Evolutionary conservation across 2,329 filamentous ascomycete genomes (phyloP).

Genomic region (Aspergillus luchuensis): DNA sequence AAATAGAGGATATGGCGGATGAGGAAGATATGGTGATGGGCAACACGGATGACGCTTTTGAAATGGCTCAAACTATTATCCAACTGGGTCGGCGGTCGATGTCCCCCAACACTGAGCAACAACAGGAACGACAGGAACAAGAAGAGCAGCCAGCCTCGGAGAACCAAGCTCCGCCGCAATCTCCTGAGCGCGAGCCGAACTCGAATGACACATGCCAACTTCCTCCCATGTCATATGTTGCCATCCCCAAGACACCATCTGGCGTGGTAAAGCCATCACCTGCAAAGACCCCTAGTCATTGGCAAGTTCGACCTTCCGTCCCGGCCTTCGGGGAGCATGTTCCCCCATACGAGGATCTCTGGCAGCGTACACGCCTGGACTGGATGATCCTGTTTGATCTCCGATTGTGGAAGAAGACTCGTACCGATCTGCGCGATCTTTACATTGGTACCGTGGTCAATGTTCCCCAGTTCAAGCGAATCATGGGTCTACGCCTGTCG

Average conservation of each 20-base stretch:
- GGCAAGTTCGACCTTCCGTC: slow-evolving; percentile 76
- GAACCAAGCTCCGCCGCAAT: slow-evolving; percentile 11
- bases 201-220: slow-evolving; percentile 20
- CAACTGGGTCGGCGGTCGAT: slow-evolving; percentile 62
- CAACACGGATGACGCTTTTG: slow-evolving; percentile 66
- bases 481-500: slow-evolving; percentile 89
- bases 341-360: slow-evolving; percentile 80
- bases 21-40: slow-evolving; percentile 55
- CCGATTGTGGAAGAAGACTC: slow-evolving; percentile 92
- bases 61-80: slow-evolving; percentile 75
- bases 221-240: slow-evolving; percentile 44
- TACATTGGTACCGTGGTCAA: slow-evolving; percentile 97
- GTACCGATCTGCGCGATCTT: slow-evolving; percentile 85
- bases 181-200: slow-evolving; percentile 17
- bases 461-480: slow-evolving; percentile 92
- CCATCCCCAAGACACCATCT: slow-evolving; percentile 81
- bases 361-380: slow-evolving; percentile 85
- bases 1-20: slow-evolving; percentile 34
- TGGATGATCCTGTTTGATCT: slow-evolving; percentile 94
- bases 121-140: slow-evolving; percentile 19
- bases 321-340: slow-evolving; percentile 65
- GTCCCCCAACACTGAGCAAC: slow-evolving; percentile 3
- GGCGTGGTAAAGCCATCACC: slow-evolving; percentile 44
- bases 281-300: slow-evolving; percentile 68
- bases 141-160: not conserved